Conservation (phyloP, 495 filamentous ascomycete genomes). For the Beverwykella pulmonaria region DNA sequence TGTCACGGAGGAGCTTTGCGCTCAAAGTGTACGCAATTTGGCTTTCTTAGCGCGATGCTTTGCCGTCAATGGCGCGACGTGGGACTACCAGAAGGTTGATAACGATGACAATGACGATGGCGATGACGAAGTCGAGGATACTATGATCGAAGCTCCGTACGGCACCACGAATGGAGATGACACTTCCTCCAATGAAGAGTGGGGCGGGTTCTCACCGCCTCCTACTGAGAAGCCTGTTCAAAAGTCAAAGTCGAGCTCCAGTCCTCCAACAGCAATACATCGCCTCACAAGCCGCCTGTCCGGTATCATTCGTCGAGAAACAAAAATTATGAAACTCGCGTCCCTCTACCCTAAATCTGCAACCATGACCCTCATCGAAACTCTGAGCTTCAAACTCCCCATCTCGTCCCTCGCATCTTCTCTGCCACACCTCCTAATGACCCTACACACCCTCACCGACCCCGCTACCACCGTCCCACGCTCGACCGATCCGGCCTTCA, state of each 20-base stretch:
- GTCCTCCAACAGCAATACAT: conserved; percentile 56
- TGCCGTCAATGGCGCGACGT: conserved; percentile 62
- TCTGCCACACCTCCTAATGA: conserved; percentile 69
- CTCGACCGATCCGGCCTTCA: conserved; percentile 67
- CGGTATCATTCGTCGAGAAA: conserved; percentile 76
- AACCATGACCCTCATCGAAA: conserved; percentile 69
- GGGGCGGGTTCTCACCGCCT: conserved; percentile 16
- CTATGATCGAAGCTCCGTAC: conserved; percentile 43
- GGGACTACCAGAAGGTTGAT: conserved; percentile 42
- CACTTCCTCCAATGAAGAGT: conserved; percentile 43
- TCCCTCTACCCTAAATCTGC: conserved; percentile 65
- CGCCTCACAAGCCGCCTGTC: conserved; percentile 77
- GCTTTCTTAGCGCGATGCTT: conserved; percentile 73
- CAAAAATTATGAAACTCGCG: conserved; percentile 39
- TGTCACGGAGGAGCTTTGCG: conserved; percentile 67
- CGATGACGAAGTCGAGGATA: conserved; percentile 38
- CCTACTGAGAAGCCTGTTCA: not conserved
- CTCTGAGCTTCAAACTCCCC: conserved; percentile 61
- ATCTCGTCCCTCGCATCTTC: conserved; percentile 59
- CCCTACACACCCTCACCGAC: conserved; percentile 83
- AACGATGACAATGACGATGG: conserved; percentile 46
- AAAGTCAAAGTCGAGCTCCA: conserved; percentile 23
- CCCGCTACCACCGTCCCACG: conserved; percentile 68
- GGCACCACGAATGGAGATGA: conserved; percentile 51
- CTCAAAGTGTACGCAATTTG: conserved; percentile 74